Percentiles rank a stretch among this genome's conserved stretches.
phyloP scores from a whole-genome alignment of 2,329 filamentous ascomycete genomes.

The Penicillium sp. region DNA sequence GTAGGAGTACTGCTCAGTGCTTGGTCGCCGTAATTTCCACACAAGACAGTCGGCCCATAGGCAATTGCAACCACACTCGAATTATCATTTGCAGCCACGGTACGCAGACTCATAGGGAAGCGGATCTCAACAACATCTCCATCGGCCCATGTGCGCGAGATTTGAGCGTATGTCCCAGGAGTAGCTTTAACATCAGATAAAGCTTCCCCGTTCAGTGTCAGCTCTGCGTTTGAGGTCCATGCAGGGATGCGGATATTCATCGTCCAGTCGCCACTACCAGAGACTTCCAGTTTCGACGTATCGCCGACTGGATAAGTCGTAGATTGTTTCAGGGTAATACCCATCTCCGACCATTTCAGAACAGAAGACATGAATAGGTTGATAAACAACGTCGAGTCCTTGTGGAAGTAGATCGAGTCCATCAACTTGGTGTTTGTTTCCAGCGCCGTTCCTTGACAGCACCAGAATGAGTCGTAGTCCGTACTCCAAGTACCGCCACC shows the following conservation, averaged over 20 bases:
- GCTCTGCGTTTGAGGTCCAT: background rate
- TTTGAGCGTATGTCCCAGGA: background rate
- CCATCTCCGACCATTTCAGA: background rate
- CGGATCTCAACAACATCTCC: background rate
- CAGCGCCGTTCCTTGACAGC: conserved; percentile 52
- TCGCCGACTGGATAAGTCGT: background rate
- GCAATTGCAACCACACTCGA: background rate
- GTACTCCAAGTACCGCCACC: conserved; percentile 56
- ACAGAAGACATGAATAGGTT: background rate
- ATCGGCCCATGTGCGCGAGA: background rate
- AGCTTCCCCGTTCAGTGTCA: background rate
- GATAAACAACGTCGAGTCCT: conserved; percentile 27
- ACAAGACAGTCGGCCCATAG: background rate
- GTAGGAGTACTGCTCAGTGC: background rate
- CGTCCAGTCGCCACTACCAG: background rate
- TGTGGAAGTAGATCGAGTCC: conserved; percentile 53
- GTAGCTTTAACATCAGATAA: background rate
- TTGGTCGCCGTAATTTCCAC: background rate
- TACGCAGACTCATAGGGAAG: background rate
- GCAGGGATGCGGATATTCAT: background rate
- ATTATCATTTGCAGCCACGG: background rate
- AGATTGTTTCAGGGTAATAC: background rate
- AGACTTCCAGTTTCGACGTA: background rate
- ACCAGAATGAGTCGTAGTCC: conserved; percentile 55
- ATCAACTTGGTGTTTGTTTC: conserved; percentile 56